phyloP scores from a whole-genome alignment of 495 filamentous ascomycete species.

The Penicillium robsamsonii region DNA sequence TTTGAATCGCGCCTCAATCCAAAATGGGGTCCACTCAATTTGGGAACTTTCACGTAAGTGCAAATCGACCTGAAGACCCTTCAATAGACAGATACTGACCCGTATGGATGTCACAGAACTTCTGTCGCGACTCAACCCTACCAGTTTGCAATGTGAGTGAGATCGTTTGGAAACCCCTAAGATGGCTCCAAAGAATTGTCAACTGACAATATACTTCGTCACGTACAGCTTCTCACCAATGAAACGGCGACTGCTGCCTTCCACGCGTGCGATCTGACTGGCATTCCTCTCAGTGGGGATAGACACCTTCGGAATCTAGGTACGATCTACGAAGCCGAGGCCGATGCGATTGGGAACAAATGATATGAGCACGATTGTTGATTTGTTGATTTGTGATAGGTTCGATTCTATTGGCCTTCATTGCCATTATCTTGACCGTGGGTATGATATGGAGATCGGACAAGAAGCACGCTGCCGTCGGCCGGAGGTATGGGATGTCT shows the following conservation, averaged over 20 bases:
- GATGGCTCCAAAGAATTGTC: not conserved
- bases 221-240: conserved; percentile 51
- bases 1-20: conserved; percentile 17
- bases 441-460: conserved; percentile 80
- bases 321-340: conserved; percentile 40
- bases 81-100: conserved; percentile 20
- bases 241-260: conserved; percentile 51
- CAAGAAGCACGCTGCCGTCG: conserved; percentile 89
- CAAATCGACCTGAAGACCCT: conserved; percentile 10
- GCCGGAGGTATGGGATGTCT: conserved; percentile 66
- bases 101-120: conserved; percentile 57
- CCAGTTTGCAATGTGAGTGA: conserved; percentile 92
- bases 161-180: not conserved
- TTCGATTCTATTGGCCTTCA: conserved; percentile 80
- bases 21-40: conserved; percentile 67
- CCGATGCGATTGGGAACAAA: not conserved
- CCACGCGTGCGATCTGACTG: conserved; percentile 67
- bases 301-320: conserved; percentile 79
- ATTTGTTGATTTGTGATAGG: conserved; percentile 52
- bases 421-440: conserved; percentile 67
- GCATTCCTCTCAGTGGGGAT: conserved; percentile 65
- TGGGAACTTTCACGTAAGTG: conserved; percentile 84
- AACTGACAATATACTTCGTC: conserved; percentile 22
- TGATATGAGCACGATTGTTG: conserved; percentile 1
- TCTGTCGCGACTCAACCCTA: conserved; percentile 94